These are phyloP conservation scores for Pulveroboletus sp. DNA, from an alignment of 768 basidiomycete genomes.

Conservation along the genomic window DNA sequence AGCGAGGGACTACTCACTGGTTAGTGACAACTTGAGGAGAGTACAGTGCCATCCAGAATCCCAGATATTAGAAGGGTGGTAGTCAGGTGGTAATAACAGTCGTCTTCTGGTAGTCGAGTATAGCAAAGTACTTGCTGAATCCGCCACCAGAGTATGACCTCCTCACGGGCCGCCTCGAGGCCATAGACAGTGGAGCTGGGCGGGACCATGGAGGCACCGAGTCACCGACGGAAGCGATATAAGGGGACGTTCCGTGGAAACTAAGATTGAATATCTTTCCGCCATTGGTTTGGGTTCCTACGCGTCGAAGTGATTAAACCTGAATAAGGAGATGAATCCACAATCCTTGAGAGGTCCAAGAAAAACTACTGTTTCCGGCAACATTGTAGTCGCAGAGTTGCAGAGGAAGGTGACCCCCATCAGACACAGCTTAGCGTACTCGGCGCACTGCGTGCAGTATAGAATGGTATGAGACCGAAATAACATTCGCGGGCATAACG, in stretches of 20 bases:
- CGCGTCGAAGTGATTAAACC: too few species aligned
- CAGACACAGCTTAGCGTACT: constrained; percentile 44
- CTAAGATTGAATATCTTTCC: constrained; percentile 38
- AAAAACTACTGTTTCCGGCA: constrained; percentile 32
- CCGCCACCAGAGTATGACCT: constrained; percentile 31
- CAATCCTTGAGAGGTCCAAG: constrained; percentile 31
- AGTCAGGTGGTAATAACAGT: constrained; percentile 31
- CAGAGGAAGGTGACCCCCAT: constrained; percentile 42
- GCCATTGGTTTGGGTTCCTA: constrained; percentile 23
- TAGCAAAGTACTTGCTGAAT: constrained; percentile 41
- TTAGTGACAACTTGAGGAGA: constrained; percentile 29
- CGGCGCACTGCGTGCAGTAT: constrained; percentile 39
- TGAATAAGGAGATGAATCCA: not conserved
- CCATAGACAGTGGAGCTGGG: constrained; percentile 29
- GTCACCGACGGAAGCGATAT: constrained; percentile 44
- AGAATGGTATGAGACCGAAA: constrained; percentile 37
- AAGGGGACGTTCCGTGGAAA: constrained; percentile 45
- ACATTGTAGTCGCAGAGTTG: constrained; percentile 43
- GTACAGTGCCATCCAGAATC: constrained; percentile 26
- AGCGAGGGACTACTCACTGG: constrained; percentile 31
- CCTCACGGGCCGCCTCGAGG: constrained; percentile 29
- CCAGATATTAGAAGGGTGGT: constrained; percentile 22
- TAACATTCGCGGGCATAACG: constrained; percentile 32
- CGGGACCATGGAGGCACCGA: constrained; percentile 49
- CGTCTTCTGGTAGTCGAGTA: constrained; percentile 37